Evolutionary conservation across 441 rosid species (phyloP), one percentile per base, ranked within the genome.

Genomic region (Metrosideros polymorpha): DNA sequence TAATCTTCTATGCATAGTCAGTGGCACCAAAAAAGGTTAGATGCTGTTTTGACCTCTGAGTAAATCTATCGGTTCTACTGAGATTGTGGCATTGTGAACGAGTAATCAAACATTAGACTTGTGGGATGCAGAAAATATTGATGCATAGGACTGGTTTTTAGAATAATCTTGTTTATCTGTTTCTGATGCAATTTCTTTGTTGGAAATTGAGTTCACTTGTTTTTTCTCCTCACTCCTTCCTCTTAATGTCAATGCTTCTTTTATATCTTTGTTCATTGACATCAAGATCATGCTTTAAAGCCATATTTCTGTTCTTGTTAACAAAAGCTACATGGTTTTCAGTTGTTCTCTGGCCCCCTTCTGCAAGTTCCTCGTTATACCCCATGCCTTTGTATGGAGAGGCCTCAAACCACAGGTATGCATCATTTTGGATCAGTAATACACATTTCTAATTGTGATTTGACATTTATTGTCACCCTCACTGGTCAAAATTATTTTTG

Each of bases 331-430:
- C 47, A 39, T 84, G 83, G 50, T 54, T 90, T 88, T 91, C 95
- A 94, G 99, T 97, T 91, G 91, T 92, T 85, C 87, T 94, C 87
- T 97, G 99, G 94, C 95, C 98, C 57, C 98, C 98, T 86, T 95
- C 94, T 66, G 97, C 98, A 77, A 94, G 94, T 90, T 94, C 98
- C 82, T 89, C 89, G 87, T 90, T 96, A 89, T 98, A 96, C 88
- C 99, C 96, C 17, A 93, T 93, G 98, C 96, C 99, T 86, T 84
- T 98, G 88, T 93, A 92, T 66, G 98, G 99, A 84, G 99, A 98
- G 91, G 98, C 99, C 77, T 96, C 99, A 89, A 96, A 97, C 86
- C 99, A 98, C 90, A 95, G 98, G 99, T 96, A 90, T 86, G 84
- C 88, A 85, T 63, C 82, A 88, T 90, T 83, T 63, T 57, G 82